These are phyloP conservation scores for Populus simonii DNA, from an alignment of 345 rosid species.

Conservation along the genomic window DNA sequence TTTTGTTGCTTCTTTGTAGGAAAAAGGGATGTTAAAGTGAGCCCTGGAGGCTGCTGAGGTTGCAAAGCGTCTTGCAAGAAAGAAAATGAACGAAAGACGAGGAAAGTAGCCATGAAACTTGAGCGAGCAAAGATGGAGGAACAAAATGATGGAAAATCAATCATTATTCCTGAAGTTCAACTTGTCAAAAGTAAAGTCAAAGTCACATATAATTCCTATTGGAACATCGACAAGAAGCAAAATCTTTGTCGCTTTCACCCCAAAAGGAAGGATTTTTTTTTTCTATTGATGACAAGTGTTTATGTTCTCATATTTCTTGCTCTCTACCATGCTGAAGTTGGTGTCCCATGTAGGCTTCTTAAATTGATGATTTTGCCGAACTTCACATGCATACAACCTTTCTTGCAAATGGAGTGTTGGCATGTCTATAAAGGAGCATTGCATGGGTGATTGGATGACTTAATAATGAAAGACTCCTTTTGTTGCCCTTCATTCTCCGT, in stretches of 20 bases:
- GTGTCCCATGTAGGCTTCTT: background rate
- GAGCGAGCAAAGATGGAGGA: slow-evolving; percentile 77
- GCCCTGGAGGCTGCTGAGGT: slow-evolving; percentile 90
- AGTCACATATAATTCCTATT: background rate
- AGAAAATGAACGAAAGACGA: slow-evolving; percentile 77
- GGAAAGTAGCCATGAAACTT: slow-evolving; percentile 75
- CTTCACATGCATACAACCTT: background rate
- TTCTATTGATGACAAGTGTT: background rate
- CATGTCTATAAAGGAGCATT: background rate
- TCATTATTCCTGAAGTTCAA: slow-evolving; percentile 11
- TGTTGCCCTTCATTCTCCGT: too few relatives aligned
- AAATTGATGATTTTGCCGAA: background rate
- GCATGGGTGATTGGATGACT: background rate
- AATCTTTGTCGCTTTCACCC: background rate
- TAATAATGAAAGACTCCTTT: background rate
- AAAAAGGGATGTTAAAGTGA: slow-evolving; percentile 81
- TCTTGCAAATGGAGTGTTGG: background rate
- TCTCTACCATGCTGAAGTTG: background rate
- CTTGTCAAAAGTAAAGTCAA: background rate
- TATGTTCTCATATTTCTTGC: background rate
- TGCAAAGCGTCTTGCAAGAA: slow-evolving; percentile 72
- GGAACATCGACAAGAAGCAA: background rate
- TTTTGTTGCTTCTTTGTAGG: slow-evolving; percentile 39
- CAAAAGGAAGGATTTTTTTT: background rate
- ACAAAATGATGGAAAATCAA: slow-evolving; percentile 41